A percentile compares a stretch with the other conserved stretches of the same genome.
These are phyloP conservation scores for Rhexocercosporidium sp. DNA, from an alignment of 2,329 filamentous ascomycete genomes.

Conservation along the genomic window DNA sequence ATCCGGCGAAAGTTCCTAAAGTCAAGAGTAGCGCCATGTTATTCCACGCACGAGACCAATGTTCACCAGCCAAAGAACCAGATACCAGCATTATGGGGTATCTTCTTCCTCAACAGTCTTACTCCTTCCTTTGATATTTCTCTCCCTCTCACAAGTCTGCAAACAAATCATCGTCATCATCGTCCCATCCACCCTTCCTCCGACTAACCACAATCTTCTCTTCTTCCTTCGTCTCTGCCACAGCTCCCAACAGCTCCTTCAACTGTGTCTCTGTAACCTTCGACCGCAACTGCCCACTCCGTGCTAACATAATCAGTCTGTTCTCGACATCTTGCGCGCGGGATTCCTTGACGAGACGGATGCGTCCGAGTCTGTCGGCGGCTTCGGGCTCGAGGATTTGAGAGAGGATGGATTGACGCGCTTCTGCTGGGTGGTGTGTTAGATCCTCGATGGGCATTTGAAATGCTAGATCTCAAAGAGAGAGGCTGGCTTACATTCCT, in stretches of 20 bases:
- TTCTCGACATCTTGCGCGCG: conserved; percentile 92
- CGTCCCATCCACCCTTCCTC: conserved; percentile 84
- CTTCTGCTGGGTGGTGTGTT: conserved; percentile 64
- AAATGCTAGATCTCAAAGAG: neutral
- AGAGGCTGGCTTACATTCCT: neutral
- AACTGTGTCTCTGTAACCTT: conserved; percentile 94
- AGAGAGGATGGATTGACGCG: conserved; percentile 76
- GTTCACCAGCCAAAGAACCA: neutral
- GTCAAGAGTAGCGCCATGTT: conserved; percentile 9
- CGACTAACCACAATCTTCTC: conserved; percentile 87
- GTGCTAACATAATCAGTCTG: conserved; percentile 87
- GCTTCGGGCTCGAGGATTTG: conserved; percentile 97
- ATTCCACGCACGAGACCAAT: neutral
- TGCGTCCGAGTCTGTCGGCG: conserved; percentile 89
- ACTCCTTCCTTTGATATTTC: neutral
- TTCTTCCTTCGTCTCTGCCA: conserved; percentile 77
- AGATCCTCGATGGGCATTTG: neutral
- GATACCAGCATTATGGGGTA: conserved; percentile 12
- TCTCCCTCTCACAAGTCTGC: conserved; percentile 53
- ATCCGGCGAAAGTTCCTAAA: neutral
- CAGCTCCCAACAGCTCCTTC: conserved; percentile 85
- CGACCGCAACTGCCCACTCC: conserved; percentile 80
- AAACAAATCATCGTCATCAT: conserved; percentile 78
- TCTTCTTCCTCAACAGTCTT: neutral
- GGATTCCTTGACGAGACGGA: conserved; percentile 92